These are phyloP conservation scores for Fusarium hostae DNA, from an alignment of 2,329 filamentous ascomycete genomes.

Conservation along the genomic window DNA sequence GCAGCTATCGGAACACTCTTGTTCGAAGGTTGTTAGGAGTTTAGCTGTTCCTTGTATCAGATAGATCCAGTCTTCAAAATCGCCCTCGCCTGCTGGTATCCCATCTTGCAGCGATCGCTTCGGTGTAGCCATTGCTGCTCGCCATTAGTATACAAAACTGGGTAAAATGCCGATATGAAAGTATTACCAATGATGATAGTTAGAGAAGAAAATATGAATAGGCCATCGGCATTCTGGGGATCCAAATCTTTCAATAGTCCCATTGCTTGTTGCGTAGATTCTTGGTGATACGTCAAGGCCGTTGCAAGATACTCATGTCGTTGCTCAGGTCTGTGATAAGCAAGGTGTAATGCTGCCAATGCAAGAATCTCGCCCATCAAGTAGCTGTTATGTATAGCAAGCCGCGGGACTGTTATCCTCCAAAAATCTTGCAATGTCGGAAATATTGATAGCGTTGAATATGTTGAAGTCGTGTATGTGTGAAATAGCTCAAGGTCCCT, in stretches of 20 bases:
- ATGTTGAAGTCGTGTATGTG: neutral
- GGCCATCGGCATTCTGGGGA: neutral
- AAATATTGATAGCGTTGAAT: neutral
- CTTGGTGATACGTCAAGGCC: neutral
- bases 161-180: fast-evolving
- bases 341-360: neutral
- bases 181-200: neutral
- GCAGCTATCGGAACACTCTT: neutral
- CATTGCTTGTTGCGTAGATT: neutral
- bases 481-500: neutral
- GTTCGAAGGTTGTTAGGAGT: neutral
- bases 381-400: neutral
- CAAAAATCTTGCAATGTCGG: neutral
- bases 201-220: neutral
- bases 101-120: neutral
- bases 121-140: neutral
- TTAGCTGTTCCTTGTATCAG: neutral
- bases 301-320: neutral
- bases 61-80: conserved; percentile 6
- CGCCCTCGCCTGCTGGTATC: neutral
- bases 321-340: neutral
- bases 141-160: neutral
- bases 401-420: neutral
- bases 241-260: neutral
- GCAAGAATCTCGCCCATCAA: neutral